phyloP scores from a whole-genome alignment of 2,329 filamentous ascomycete genomes.

The Colletotrichum sp. region DNA sequence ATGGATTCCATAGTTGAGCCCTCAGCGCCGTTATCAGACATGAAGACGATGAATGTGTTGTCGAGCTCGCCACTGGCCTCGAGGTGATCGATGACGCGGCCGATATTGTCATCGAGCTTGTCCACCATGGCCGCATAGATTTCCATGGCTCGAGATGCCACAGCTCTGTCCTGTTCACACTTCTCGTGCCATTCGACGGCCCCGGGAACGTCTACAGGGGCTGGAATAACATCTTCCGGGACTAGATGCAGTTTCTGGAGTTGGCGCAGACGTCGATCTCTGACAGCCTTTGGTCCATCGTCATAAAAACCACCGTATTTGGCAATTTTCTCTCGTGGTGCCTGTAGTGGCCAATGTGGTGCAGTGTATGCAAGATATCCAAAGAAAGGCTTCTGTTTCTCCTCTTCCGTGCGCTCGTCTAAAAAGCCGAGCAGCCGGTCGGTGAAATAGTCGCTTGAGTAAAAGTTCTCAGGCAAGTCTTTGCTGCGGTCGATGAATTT shows the following conservation, averaged over 20 bases:
- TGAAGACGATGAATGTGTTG: slow-evolving; percentile 59
- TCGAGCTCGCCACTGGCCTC: slow-evolving; percentile 52
- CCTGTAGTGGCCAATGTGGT: slow-evolving; percentile 59
- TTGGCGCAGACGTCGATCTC: background rate
- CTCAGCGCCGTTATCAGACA: slow-evolving; percentile 52
- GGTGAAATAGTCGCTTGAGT: background rate
- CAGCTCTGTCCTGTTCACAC: background rate
- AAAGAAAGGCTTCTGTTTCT: slow-evolving; percentile 23
- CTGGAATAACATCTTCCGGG: background rate
- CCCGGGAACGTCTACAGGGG: background rate
- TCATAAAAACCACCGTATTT: slow-evolving; percentile 56
- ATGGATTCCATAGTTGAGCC: slow-evolving; percentile 19
- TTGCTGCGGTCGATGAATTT: background rate
- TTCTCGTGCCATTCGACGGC: background rate
- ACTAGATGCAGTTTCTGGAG: background rate
- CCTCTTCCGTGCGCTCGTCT: background rate
- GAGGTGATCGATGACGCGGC: slow-evolving; percentile 55
- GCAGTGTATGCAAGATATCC: slow-evolving; percentile 53
- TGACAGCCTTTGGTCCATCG: slow-evolving; percentile 25
- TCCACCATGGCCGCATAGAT: slow-evolving; percentile 64
- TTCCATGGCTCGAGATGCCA: slow-evolving; percentile 40
- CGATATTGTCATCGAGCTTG: slow-evolving; percentile 58
- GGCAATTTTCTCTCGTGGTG: slow-evolving; percentile 47
- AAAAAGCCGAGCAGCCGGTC: background rate
- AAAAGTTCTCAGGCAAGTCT: background rate